Conservation (phyloP, 2,329 filamentous ascomycete genomes). For the Verticillium alfalfae region DNA sequence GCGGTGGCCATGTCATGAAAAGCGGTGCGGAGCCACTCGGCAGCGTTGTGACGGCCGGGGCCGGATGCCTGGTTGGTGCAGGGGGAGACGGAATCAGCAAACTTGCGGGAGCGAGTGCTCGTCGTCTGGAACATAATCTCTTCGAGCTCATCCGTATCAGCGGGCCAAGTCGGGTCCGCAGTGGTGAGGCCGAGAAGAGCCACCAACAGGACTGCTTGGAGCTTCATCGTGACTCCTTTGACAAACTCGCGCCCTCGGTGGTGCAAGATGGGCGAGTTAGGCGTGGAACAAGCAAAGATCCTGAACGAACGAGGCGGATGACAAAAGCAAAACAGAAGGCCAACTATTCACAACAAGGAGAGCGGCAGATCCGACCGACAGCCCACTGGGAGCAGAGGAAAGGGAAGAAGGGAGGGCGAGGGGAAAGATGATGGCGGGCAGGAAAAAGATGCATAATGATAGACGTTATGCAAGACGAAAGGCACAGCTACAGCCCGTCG, state of each 20-base stretch:
- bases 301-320: not conserved
- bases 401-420: not conserved
- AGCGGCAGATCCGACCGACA: not conserved
- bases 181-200: constrained; percentile 29
- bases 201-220: constrained; percentile 18
- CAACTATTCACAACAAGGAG: not conserved
- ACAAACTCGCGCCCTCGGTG: not conserved
- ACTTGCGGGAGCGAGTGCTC: constrained; percentile 48
- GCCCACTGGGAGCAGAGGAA: not conserved
- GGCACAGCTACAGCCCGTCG: not conserved
- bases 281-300: too few species aligned
- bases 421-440: not conserved
- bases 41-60: constrained; percentile 50
- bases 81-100: constrained; percentile 51
- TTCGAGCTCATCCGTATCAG: constrained; percentile 54
- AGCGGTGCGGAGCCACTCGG: constrained; percentile 55
- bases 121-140: constrained; percentile 57
- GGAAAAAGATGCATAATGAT: not conserved
- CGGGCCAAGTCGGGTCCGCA: constrained; percentile 56
- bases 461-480: not conserved
- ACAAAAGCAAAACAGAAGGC: not conserved
- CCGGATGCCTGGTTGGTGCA: constrained; percentile 48
- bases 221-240: constrained; percentile 18
- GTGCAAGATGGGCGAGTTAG: constrained; percentile 1
- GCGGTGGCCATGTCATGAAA: constrained; percentile 59